A percentile compares a stretch with the other conserved stretches of the same genome.
Evolutionary conservation across 2,329 filamentous ascomycete species (phyloP).

Genomic region (Claviceps cyperi): DNA sequence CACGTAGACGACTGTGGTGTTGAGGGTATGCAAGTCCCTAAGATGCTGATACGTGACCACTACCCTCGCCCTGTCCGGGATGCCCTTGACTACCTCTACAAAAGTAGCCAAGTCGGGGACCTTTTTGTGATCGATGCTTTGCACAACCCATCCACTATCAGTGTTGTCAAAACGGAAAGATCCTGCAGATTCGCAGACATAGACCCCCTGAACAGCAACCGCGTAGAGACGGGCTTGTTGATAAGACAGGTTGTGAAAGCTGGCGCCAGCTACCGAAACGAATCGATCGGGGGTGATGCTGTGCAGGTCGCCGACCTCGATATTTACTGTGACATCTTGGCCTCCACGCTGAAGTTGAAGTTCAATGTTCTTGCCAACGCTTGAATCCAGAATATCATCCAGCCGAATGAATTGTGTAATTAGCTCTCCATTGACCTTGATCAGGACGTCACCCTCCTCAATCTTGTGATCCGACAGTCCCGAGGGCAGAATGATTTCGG

Average conservation of each 20-base stretch:
- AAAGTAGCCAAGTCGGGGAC: constrained; percentile 80
- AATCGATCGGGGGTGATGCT: constrained; percentile 92
- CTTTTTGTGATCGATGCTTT: constrained; percentile 82
- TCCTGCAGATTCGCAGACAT: constrained; percentile 84
- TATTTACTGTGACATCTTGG: constrained; percentile 69
- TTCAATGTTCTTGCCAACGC: constrained; percentile 62
- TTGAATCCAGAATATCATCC: constrained; percentile 83
- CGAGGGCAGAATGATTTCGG: constrained; percentile 83
- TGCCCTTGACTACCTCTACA: constrained; percentile 75
- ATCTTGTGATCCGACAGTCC: constrained; percentile 79
- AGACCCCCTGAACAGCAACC: constrained; percentile 82
- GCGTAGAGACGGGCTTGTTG: constrained; percentile 95
- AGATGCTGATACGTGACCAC: constrained; percentile 95
- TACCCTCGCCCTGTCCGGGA: constrained; percentile 70
- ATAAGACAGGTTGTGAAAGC: constrained; percentile 93
- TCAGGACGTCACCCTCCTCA: constrained; percentile 83
- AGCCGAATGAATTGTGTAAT: constrained; percentile 85
- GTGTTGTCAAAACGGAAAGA: constrained; percentile 90
- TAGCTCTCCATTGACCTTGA: constrained; percentile 87
- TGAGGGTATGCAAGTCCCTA: constrained; percentile 82
- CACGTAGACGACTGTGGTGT: constrained; percentile 82
- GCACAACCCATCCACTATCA: constrained; percentile 85
- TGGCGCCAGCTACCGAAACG: constrained; percentile 81
- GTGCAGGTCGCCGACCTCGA: constrained; percentile 80
- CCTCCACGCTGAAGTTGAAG: constrained; percentile 81